These are phyloP conservation scores for Eremothecium coryli DNA, from an alignment of 1,139 yeast species.

Conservation along the genomic window DNA sequence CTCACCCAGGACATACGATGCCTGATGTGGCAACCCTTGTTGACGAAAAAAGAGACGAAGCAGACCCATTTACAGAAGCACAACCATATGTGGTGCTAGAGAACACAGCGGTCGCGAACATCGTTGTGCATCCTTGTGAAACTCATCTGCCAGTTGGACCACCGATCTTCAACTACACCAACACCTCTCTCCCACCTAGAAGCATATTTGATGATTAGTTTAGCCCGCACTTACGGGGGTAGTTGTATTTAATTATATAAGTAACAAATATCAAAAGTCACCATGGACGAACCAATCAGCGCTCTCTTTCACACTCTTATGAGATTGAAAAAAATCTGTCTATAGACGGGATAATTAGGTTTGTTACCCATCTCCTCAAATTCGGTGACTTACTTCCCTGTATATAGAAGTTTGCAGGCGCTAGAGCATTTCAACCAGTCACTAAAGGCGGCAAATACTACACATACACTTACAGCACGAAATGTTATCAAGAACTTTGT, in stretches of 20 bases:
- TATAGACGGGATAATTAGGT: too few relatives aligned
- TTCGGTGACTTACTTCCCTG: too few relatives aligned
- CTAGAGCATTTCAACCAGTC: too few relatives aligned
- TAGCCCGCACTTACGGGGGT: too few relatives aligned
- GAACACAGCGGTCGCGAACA: conserved; percentile 12
- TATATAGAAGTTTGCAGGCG: too few relatives aligned
- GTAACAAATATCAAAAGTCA: neutral
- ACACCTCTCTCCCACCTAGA: conserved; percentile 30
- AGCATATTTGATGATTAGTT: conserved; percentile 28
- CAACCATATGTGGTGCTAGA: conserved; percentile 1
- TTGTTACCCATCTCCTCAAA: too few relatives aligned
- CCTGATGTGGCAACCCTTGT: neutral
- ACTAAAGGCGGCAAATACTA: too few relatives aligned
- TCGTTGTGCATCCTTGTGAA: conserved; percentile 13
- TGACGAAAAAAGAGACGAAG: neutral
- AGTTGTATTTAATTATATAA: too few relatives aligned
- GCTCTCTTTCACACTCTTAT: too few relatives aligned
- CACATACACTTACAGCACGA: too few relatives aligned
- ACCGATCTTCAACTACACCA: conserved; percentile 3
- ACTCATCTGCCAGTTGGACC: neutral
- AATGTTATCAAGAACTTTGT: conserved; percentile 28
- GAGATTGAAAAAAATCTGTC: too few relatives aligned
- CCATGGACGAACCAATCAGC: neutral
- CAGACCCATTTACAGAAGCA: neutral
- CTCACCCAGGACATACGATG: conserved; percentile 9